phyloP scores from a whole-genome alignment of 1,139 yeast species.

The Zygoascus sp. region DNA sequence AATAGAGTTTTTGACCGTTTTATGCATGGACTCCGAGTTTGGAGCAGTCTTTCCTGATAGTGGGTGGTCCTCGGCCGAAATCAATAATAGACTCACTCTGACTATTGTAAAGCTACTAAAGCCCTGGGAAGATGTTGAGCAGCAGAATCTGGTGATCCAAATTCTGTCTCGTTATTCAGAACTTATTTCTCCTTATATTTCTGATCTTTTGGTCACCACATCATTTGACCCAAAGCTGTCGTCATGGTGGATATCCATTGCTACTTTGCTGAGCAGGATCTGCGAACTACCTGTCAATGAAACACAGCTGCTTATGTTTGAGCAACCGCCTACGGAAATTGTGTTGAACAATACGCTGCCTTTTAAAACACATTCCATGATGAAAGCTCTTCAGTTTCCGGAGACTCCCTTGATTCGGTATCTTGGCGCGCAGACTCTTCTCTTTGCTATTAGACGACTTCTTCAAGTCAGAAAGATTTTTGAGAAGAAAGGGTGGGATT shows the following conservation, averaged over 20 bases:
- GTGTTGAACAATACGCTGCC: slow-evolving; percentile 62
- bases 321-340: slow-evolving; percentile 27
- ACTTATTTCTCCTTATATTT: slow-evolving; percentile 66
- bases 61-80: slow-evolving; percentile 44
- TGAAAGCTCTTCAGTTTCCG: slow-evolving; percentile 51
- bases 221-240: slow-evolving; percentile 65
- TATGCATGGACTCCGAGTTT: slow-evolving; percentile 48
- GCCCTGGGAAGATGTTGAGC: slow-evolving; percentile 74
- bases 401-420: slow-evolving; percentile 60
- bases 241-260: slow-evolving; percentile 78
- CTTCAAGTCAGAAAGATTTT: slow-evolving; percentile 39
- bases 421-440: slow-evolving; percentile 56
- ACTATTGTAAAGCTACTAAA: slow-evolving; percentile 60
- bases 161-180: slow-evolving; percentile 59
- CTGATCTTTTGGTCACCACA: slow-evolving; percentile 44
- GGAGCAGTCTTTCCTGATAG: slow-evolving; percentile 65
- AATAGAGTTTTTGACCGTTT: slow-evolving; percentile 46
- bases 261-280: slow-evolving; percentile 56
- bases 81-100: slow-evolving; percentile 57
- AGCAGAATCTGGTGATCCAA: slow-evolving; percentile 51
- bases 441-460: slow-evolving; percentile 53
- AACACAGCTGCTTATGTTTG: slow-evolving; percentile 19
- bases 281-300: slow-evolving; percentile 45
- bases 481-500: slow-evolving; percentile 41
- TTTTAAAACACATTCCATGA: slow-evolving; percentile 55